A percentile compares a stretch with the other conserved stretches of the same genome.
These are phyloP conservation scores for Crithidia acanthocephali DNA, from an alignment of 208 protist genomes.

Conservation along the genomic window DNA sequence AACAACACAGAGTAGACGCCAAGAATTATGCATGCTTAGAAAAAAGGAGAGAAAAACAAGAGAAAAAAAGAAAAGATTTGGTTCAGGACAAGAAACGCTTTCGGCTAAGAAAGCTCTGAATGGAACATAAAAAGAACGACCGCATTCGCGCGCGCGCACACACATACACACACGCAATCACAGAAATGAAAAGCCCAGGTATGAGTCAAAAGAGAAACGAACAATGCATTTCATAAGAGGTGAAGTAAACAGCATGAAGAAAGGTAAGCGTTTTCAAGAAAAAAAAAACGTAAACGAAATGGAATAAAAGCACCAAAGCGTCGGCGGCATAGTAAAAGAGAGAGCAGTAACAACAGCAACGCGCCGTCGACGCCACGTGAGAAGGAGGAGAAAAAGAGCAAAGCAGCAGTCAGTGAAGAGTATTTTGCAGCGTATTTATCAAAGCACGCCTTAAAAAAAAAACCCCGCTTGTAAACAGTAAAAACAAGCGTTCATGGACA, in stretches of 20 bases:
- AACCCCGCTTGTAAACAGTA: no score
- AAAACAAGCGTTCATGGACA: no score
- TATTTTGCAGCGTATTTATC: no score
- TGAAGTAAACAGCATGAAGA: not conserved
- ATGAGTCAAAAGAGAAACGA: no score
- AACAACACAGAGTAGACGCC: not conserved
- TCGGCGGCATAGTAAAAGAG: not conserved
- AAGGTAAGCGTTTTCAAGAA: not conserved
- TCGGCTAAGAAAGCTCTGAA: no score
- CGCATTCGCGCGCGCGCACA: no score
- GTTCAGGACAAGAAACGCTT: not conserved
- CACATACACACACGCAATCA: no score
- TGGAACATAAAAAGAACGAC: not conserved
- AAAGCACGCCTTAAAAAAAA: no score
- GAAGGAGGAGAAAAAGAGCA: conserved; percentile 2
- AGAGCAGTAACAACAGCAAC: not conserved
- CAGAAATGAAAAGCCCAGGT: no score
- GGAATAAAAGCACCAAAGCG: no score
- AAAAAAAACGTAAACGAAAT: not conserved
- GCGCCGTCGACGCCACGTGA: not conserved
- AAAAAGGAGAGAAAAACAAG: conserved; percentile 8
- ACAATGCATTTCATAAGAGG: no score
- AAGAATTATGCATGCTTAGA: not conserved
- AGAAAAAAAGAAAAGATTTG: conserved; percentile 1
- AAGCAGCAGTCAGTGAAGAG: not conserved